These are phyloP conservation scores for Coprinellus micaceus DNA, from an alignment of 768 basidiomycete genomes.

Conservation along the genomic window DNA sequence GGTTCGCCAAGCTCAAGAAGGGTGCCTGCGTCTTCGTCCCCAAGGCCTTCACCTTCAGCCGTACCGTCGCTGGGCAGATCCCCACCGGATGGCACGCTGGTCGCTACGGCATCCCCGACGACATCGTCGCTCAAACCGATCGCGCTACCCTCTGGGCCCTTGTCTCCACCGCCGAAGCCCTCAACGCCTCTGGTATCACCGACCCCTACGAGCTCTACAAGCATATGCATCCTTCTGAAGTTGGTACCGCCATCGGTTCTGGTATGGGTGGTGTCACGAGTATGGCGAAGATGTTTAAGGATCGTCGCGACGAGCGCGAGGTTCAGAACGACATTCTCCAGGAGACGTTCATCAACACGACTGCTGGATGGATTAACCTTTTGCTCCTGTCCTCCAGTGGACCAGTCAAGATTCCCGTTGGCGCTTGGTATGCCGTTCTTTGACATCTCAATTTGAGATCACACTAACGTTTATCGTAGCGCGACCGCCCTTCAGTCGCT, in stretches of 20 bases:
- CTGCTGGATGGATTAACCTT: slow-evolving; percentile 96
- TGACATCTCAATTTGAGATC: neutral
- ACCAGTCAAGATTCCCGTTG: slow-evolving; percentile 98
- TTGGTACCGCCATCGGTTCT: slow-evolving; percentile 90
- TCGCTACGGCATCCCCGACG: slow-evolving; percentile 94
- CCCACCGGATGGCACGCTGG: slow-evolving; percentile 97
- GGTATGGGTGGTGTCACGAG: slow-evolving; percentile 97
- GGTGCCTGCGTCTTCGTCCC: slow-evolving; percentile 91
- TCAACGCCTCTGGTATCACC: slow-evolving; percentile 94
- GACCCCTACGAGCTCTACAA: slow-evolving; percentile 98
- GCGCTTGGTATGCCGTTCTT: slow-evolving; percentile 74
- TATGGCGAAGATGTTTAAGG: slow-evolving; percentile 96
- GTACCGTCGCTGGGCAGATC: slow-evolving; percentile 92
- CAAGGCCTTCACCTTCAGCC: slow-evolving; percentile 93
- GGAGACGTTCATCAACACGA: slow-evolving; percentile 99
- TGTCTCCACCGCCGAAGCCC: slow-evolving; percentile 89
- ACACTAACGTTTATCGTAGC: slow-evolving; percentile 35
- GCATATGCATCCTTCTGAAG: slow-evolving; percentile 93
- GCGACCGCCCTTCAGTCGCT: slow-evolving; percentile 97
- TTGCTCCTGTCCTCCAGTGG: slow-evolving; percentile 93
- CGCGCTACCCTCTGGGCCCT: slow-evolving; percentile 93
- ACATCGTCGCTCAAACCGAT: slow-evolving; percentile 93
- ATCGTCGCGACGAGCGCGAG: slow-evolving; percentile 95
- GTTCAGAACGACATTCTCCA: slow-evolving; percentile 98
- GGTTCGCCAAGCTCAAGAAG: slow-evolving; percentile 98